These are phyloP conservation scores for Phenoliferia sp. DNA, from an alignment of 1,284 basidiomycete genomes.

Conservation along the genomic window DNA sequence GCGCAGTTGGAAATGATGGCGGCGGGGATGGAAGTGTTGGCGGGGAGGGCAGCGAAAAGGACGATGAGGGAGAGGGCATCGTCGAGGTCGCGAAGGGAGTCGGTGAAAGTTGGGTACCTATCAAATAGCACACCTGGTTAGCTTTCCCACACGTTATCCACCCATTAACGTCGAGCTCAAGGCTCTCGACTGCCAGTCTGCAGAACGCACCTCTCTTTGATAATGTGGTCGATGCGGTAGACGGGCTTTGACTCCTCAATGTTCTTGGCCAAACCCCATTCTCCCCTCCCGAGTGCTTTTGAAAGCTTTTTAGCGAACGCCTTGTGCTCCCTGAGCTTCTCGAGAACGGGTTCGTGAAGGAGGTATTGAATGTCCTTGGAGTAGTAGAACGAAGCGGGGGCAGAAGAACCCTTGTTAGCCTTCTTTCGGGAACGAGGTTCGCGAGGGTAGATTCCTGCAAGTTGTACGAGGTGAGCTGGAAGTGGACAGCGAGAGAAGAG, in stretches of 20 bases:
- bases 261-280: slow-evolving; percentile 93
- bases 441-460: slow-evolving; percentile 87
- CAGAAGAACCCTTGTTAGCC: slow-evolving; percentile 96
- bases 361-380: slow-evolving; percentile 97
- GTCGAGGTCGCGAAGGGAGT: slow-evolving; percentile 92
- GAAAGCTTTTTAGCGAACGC: slow-evolving; percentile 97
- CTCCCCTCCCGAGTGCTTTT: slow-evolving; percentile 83
- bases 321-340: slow-evolving; percentile 94
- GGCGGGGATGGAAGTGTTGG: slow-evolving; percentile 63
- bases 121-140: background rate
- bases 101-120: slow-evolving; percentile 95
- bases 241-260: slow-evolving; percentile 84
- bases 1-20: slow-evolving; percentile 87
- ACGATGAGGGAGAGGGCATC: slow-evolving; percentile 94
- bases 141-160: slow-evolving; percentile 2
- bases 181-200: background rate
- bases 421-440: slow-evolving; percentile 88
- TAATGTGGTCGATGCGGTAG: slow-evolving; percentile 77
- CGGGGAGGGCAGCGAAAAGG: slow-evolving; percentile 84
- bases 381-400: slow-evolving; percentile 91
- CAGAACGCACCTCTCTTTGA: slow-evolving; percentile 78
- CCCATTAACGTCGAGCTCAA: background rate
- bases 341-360: slow-evolving; percentile 93
- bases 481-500: no score
- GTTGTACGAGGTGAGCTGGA: slow-evolving; percentile 1